Base-by-base conservation (phyloP, 1,284 basidiomycete genomes). In the Ceraceosorus bombacis region DNA sequence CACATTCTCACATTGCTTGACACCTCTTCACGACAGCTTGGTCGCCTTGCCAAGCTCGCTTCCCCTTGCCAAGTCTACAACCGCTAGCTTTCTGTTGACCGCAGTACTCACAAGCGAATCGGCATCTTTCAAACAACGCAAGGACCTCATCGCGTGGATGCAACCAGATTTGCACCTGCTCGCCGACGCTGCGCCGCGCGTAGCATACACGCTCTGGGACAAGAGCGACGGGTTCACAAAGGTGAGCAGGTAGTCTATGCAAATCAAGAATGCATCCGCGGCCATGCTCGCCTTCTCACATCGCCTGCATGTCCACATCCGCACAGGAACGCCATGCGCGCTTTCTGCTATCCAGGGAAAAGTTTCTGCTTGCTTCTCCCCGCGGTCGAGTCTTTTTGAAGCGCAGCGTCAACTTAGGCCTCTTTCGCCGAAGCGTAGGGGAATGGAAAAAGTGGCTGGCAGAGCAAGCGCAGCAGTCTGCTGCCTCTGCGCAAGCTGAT, bases 371-470 rank as follows among this genome's bases (percentile, higher is more conserved):
- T 5, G 58, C 60, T 1, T 62, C 61, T 8, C 51, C 53, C 1
- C 76, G 66, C 60, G 73, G 74, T 13, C 61, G 68, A 3, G 75
- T 70, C 51, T 74, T 77, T 51, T 62, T 74, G 8, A 62, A 65
- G 40, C 67, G 68, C 36, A 27, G 27, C 27, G 50, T 76, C n/a
- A 66, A 72, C 17, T 58, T 76, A 15, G 64, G 60, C 39, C 53
- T 74, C 46, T 76, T 65, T 49, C 62, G 75, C 46, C 69, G 71
- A 58, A 62, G 65, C 12, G 40, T 66, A 5, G 49, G 62, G 39
- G 67, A 68, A 52, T 77, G 75, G 75, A 69, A 63, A 15, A 61
- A 64, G 12, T 67, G 62, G 64, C 54, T 58, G 8, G 43, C 43
- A 15, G 15, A 10, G 43, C 43, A 46, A 15, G 43, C 43, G 43